Evolutionary conservation across 176 grass and related monocot species (phyloP).

Genomic region (Zoysia japonica): DNA sequence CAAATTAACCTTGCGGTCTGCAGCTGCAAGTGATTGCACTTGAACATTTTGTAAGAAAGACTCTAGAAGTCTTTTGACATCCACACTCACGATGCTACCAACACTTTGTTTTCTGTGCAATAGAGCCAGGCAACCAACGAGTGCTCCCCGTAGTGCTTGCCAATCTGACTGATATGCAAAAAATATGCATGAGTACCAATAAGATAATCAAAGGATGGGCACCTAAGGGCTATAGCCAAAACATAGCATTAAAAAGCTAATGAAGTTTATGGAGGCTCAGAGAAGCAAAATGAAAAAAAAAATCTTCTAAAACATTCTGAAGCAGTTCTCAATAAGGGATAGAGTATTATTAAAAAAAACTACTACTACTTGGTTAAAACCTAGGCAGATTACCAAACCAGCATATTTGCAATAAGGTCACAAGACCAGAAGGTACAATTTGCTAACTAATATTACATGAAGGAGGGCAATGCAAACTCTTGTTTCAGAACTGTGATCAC

Average conservation of each 20-base stretch:
- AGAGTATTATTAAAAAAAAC: background rate
- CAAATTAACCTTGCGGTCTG: constrained; percentile 79
- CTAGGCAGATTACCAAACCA: background rate
- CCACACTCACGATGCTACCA: constrained; percentile 50
- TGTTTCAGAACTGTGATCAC: constrained; percentile 3
- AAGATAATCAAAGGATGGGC: constrained; percentile 6
- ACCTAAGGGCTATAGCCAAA: constrained; percentile 15
- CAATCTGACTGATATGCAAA: constrained; percentile 79
- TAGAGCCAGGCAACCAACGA: constrained; percentile 78
- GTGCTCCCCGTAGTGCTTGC: constrained; percentile 72
- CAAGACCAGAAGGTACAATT: constrained; percentile 10
- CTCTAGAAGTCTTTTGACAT: constrained; percentile 69
- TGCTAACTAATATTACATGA: constrained; percentile 20
- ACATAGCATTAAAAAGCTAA: constrained; percentile 6
- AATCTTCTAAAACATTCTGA: background rate
- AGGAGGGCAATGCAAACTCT: background rate
- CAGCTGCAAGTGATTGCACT: constrained; percentile 70
- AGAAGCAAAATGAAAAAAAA: constrained; percentile 10
- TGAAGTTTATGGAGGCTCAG: constrained; percentile 1
- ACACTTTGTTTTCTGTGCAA: constrained; percentile 70
- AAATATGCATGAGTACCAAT: constrained; percentile 16
- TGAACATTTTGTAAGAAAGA: constrained; percentile 69
- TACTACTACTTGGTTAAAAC: background rate
- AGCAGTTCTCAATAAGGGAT: background rate
- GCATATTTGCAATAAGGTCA: constrained; percentile 12